Evolutionary conservation across 2,329 filamentous ascomycete species (phyloP).

Genomic region (Trichoderma harzianum): DNA sequence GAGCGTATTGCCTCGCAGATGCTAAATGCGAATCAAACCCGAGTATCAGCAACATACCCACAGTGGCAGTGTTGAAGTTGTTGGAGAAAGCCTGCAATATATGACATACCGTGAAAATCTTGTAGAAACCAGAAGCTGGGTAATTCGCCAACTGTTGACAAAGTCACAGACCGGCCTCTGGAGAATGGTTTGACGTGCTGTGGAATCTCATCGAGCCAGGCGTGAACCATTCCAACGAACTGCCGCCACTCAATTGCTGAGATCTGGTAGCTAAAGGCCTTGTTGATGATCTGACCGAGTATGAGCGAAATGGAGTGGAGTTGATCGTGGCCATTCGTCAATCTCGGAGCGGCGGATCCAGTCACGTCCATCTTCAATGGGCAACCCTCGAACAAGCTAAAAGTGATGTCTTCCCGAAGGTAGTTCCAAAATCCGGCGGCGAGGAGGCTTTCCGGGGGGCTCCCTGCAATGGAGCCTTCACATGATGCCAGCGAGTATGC

Average conservation of each 20-base stretch:
- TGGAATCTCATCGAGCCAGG: constrained; percentile 35
- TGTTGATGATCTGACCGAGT: constrained; percentile 43
- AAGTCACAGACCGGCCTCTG: not conserved
- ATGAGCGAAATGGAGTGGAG: constrained; percentile 43
- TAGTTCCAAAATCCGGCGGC: constrained; percentile 50
- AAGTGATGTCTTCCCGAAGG: constrained; percentile 50
- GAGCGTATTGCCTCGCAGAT: constrained; percentile 42
- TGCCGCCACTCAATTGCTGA: constrained; percentile 22
- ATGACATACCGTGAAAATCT: constrained; percentile 40
- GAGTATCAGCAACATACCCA: not conserved
- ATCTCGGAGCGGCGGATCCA: constrained; percentile 18
- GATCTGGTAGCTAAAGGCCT: constrained; percentile 27
- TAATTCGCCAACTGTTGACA: constrained; percentile 23
- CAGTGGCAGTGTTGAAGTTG: not conserved
- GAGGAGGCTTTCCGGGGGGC: constrained; percentile 29
- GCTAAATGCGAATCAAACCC: constrained; percentile 36
- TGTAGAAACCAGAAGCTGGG: constrained; percentile 40
- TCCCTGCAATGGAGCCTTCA: constrained; percentile 24
- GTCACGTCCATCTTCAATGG: constrained; percentile 40
- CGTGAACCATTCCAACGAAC: constrained; percentile 23
- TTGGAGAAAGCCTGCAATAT: not conserved
- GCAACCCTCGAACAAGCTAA: constrained; percentile 44
- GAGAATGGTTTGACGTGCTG: constrained; percentile 32
- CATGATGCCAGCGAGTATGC: constrained; percentile 43
- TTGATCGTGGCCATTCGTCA: constrained; percentile 25